Evolutionary conservation across 2,329 filamentous ascomycete genomes (phyloP).

Genomic region (Xylaria arbuscula): DNA sequence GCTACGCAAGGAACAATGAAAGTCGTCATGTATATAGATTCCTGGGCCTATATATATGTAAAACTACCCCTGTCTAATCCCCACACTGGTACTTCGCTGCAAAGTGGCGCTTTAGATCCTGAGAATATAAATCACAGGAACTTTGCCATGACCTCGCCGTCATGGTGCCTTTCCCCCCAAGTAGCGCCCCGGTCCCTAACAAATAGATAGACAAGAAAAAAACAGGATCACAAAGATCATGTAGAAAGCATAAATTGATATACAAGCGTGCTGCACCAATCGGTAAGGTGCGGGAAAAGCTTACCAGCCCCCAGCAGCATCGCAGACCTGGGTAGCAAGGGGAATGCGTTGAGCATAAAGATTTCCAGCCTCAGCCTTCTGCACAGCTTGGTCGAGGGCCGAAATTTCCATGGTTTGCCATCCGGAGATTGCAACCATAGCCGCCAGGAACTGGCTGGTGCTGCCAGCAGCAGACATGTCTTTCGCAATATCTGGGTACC

Average conservation of each 20-base stretch:
- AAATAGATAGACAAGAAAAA: constrained; percentile 24
- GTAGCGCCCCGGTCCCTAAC: constrained; percentile 2
- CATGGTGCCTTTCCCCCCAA: too few species aligned
- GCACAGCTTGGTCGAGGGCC: constrained; percentile 26
- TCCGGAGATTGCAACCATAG: constrained; percentile 24
- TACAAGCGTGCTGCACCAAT: constrained; percentile 26
- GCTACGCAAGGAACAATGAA: neutral
- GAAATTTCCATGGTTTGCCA: constrained; percentile 28
- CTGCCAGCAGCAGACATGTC: constrained; percentile 26
- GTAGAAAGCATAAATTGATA: constrained; percentile 25
- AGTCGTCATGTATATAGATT: constrained; percentile 11
- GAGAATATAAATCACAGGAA: too few species aligned
- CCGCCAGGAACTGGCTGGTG: constrained; percentile 24
- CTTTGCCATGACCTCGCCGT: too few species aligned
- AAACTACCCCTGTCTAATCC: constrained; percentile 20
- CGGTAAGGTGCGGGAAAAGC: constrained; percentile 20
- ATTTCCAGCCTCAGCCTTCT: constrained; percentile 27
- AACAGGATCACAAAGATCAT: constrained; percentile 27
- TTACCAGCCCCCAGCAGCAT: constrained; percentile 28
- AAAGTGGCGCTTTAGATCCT: too few species aligned
- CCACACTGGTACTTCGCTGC: too few species aligned
- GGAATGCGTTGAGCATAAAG: constrained; percentile 29
- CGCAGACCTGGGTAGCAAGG: constrained; percentile 25
- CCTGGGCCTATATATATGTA: constrained; percentile 19
- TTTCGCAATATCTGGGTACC: constrained; percentile 28